Evolutionary conservation across 805 yeast species (phyloP), one percentile per base, ranked within the genome.

Genomic region (Candida jianshihensis): DNA sequence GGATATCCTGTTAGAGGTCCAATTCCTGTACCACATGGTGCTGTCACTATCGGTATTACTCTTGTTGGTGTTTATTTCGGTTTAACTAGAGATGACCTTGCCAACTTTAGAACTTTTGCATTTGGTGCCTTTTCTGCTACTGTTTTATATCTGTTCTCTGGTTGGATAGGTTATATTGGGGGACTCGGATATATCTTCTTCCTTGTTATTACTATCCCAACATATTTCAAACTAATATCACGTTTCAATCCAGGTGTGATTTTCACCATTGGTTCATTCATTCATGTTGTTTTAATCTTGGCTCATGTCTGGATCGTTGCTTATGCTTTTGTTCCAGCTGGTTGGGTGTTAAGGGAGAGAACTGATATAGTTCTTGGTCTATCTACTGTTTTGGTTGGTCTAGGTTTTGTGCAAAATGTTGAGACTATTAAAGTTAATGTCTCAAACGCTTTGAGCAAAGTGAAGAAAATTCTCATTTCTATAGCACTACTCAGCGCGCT

Each of bases 231-330:
- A 43, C 70, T 78, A 14, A 67, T 73, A 9, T 65, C 75, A 19
- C 68, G 72, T 13, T 71, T 72, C 55, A 61, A 71, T 40, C 75
- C 84, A 19, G 79, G 81, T 2, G 48, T 70, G 17, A 57, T 76
- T 1, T 75, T 78, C 49, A 59, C 67, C 4, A 39, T 71, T 2
- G 70, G 74, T 1, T 72, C 73, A 38, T 51, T 77, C 6, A 46
- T 74, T 31, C 62, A 71, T 43, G 64, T 78, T 35, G 33, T 81
- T 4, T 55, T 85, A 26, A 68, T 81, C 19, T 67, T 92, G 42
- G 94, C 83, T 5, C 90, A 88, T 58, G 95, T 90, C 34, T 90
- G 97, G 97, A 81, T 83, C 30, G 97, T 92, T 31, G 98, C 98
- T 0, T 92, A 92, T 59, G 97, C 98, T 0, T 92, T 92, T 63